phyloP scores from a whole-genome alignment of 495 filamentous ascomycete genomes.

The Penicillium paxilli region DNA sequence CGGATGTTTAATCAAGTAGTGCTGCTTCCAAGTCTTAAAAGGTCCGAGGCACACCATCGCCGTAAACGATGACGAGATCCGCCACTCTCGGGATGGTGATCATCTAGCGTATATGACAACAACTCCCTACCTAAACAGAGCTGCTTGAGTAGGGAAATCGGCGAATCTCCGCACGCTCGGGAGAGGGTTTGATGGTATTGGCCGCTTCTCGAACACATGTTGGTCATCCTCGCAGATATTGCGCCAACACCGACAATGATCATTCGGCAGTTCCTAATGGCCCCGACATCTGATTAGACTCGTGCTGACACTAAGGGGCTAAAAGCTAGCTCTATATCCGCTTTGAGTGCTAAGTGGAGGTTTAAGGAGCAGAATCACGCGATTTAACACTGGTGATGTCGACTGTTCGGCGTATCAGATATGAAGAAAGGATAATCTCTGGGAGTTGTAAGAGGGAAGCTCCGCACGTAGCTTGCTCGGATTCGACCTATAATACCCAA shows the following conservation, averaged over 20 bases:
- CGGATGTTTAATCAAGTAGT: background rate
- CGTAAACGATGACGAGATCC: constrained; percentile 23
- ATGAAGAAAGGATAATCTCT: background rate
- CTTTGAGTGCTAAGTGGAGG: background rate
- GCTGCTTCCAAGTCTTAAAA: background rate
- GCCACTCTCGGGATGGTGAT: constrained; percentile 4
- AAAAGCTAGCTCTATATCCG: background rate
- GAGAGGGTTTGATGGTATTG: background rate
- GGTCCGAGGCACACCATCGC: constrained; percentile 22
- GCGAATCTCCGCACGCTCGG: background rate
- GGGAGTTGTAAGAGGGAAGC: background rate
- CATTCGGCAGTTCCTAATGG: constrained; percentile 3
- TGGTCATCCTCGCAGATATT: constrained; percentile 18
- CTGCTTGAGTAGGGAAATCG: too few relatives aligned
- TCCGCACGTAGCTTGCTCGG: background rate
- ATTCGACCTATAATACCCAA: background rate
- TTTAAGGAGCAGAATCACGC: background rate
- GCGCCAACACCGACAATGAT: constrained; percentile 7
- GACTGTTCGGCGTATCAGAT: background rate
- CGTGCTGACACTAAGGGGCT: background rate
- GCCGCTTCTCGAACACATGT: background rate
- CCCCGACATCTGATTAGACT: background rate
- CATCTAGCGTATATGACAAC: constrained; percentile 8
- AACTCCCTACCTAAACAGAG: background rate
- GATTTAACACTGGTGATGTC: background rate